These are phyloP conservation scores for Graphilbum fragrans DNA, from an alignment of 2,329 filamentous ascomycete genomes.

Conservation along the genomic window DNA sequence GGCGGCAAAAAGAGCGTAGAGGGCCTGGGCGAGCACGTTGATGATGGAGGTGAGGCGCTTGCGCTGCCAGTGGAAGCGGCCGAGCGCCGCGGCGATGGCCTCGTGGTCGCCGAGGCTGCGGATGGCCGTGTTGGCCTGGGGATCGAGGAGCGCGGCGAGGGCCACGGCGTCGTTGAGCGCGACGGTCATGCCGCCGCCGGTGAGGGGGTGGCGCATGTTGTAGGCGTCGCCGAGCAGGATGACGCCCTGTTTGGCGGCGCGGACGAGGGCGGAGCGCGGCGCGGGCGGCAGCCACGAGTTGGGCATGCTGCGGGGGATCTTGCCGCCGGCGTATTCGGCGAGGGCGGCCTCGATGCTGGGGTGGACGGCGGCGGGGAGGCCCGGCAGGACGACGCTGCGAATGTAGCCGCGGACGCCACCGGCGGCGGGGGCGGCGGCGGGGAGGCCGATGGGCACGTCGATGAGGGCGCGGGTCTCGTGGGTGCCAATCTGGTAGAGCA, in stretches of 20 bases:
- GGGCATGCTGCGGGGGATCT: constrained; percentile 77
- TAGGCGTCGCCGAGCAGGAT: constrained; percentile 85
- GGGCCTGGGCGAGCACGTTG: constrained; percentile 92
- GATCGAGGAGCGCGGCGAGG: constrained; percentile 61
- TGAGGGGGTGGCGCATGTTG: constrained; percentile 99
- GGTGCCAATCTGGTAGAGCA: constrained; percentile 94
- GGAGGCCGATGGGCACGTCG: constrained; percentile 69
- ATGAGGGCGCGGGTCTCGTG: constrained; percentile 86
- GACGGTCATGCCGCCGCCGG: constrained; percentile 95
- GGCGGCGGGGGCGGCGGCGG: constrained; percentile 57
- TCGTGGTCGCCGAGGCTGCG: constrained; percentile 56
- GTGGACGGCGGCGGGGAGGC: constrained; percentile 58
- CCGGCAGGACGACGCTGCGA: constrained; percentile 60
- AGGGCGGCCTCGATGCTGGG: constrained; percentile 67
- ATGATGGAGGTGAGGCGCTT: constrained; percentile 78
- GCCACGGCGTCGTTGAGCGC: constrained; percentile 86
- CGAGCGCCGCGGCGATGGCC: constrained; percentile 56
- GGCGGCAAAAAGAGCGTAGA: constrained; percentile 86
- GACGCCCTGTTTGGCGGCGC: constrained; percentile 55
- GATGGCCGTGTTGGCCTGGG: constrained; percentile 49
- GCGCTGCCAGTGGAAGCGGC: constrained; percentile 72
- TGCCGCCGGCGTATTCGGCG: constrained; percentile 36
- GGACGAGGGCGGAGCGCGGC: constrained; percentile 9
- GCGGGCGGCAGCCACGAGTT: constrained; percentile 80
- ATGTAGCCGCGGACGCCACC: constrained; percentile 84